Base-by-base conservation (phyloP, 768 basidiomycete genomes). In the Phaeolepiota aurea region DNA sequence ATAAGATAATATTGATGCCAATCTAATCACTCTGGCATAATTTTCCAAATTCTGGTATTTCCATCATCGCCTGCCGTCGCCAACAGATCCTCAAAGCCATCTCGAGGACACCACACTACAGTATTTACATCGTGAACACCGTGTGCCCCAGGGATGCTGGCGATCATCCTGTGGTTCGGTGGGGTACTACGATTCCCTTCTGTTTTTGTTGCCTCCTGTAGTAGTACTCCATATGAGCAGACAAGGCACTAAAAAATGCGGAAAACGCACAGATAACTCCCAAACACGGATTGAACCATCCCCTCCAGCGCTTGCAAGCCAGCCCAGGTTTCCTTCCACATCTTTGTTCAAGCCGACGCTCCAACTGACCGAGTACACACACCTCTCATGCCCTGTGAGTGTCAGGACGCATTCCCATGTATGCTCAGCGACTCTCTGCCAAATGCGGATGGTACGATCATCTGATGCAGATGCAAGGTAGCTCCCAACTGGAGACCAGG, bases 31-130 rank as follows among this genome's bases (percentile, higher is more conserved):
- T n/a, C n/a, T n/a, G n/a, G n/a, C 25, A 46, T 40, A 9, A 62
- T 37, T 38, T 44, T 72, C 94, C 93, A 99, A n/a, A 97, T 71
- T 51, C 75, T 79, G 11, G 85, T 72, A 20, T 65, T 55, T 5
- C 89, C 87, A 57, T 97, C 94, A 54, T 99, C 94, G 0, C 87
- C 91, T 3, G 82, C 76, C 2, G 84, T 89, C 1, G 85, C 87
- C 2, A 97, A 60, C 3, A 93, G 39, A 45, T 82, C 72, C 44
- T 77, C 69, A 36, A 67, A 69, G 1, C 82, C 84, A 14, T 63
- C 54, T 23, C 83, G 64, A 1, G 82, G 75, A 61, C 88, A 91
- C 90, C 92, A 98, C 2, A 71, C 68, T 15, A 94, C 72, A 9
- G 76, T 67, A 60, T 99, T 98, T 18, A 92, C 74, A 54, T 99